These are phyloP conservation scores for Rhodamnia rubescens DNA, from an alignment of 345 rosid species.

Conservation along the genomic window DNA sequence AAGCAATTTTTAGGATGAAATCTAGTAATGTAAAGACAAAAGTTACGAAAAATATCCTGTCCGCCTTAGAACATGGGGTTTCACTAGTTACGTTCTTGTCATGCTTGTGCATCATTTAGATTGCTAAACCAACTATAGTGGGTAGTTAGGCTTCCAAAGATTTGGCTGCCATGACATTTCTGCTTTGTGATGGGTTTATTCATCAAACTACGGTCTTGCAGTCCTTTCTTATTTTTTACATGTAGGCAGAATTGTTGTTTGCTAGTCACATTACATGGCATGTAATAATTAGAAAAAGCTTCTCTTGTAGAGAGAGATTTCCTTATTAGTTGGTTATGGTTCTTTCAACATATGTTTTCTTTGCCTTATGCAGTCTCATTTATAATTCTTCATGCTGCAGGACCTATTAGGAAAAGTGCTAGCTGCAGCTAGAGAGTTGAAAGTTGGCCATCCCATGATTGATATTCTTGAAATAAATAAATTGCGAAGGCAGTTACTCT, in stretches of 20 bases:
- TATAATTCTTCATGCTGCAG: slow-evolving; percentile 23
- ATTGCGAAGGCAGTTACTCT: slow-evolving; percentile 63
- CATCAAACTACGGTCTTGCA: neutral
- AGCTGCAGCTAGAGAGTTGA: slow-evolving; percentile 18
- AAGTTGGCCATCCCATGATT: slow-evolving; percentile 41
- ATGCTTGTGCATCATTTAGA: neutral
- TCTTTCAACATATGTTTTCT: neutral
- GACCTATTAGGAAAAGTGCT: slow-evolving; percentile 44
- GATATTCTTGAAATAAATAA: slow-evolving; percentile 83
- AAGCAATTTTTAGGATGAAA: neutral
- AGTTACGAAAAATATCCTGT: neutral
- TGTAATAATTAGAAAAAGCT: neutral
- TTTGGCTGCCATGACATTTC: neutral
- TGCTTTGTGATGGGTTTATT: neutral
- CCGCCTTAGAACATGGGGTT: neutral
- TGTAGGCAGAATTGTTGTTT: neutral
- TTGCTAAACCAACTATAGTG: neutral
- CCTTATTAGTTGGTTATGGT: neutral
- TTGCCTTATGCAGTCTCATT: neutral
- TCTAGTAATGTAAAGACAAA: neutral
- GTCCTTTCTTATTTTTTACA: neutral
- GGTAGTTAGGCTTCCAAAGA: neutral
- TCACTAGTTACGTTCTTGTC: neutral
- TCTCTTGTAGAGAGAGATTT: neutral
- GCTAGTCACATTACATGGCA: neutral